Evolutionary conservation across 805 yeast species (phyloP), one percentile per base, ranked within the genome.

Genomic region (Barnettozyma vustinii): DNA sequence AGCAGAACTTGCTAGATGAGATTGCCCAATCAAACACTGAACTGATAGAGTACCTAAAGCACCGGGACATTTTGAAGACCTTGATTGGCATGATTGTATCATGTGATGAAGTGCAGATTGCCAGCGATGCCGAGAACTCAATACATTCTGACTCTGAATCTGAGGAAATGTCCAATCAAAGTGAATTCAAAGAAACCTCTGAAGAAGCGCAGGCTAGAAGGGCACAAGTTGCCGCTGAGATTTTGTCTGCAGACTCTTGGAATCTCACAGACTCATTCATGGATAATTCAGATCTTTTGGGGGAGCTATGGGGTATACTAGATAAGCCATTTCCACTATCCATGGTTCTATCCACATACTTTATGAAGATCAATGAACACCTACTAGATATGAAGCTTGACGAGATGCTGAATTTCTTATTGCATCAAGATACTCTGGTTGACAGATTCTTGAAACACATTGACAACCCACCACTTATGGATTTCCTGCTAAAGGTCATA

Each of bases 401-500:
- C 49, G 92, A 86, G 55, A 80, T 90, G 79, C 69, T 81, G 46
- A 67, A 69, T 16, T 92, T 87, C 62, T 78, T 94, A 42, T 67
- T 88, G 46, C 72, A 79, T 30, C 90, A 86, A 61, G 75, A 79
- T 1, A 71, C 75, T 56, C 71, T 94, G 51, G 96, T 90, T 33
- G 87, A 84, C 57, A 77, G 87, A 52, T 89, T 92, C 63, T 72
- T 92, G 66, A 76, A 76, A 47, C 96, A 92, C 66, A 81, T 94
- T 51, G 97, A 90, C 59, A 87, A 91, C 51, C 97, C 98, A 3
- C 90, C 96, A 44, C 68, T 94, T 50, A 91, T 92, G 91, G 99
- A 94, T 67, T 88, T 92, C 59, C 69, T 94, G 49, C 72, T 94
- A 49, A 86, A 92, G 63, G 83, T 94, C 19, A 87, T 94, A 27